Conservation (phyloP, 805 yeast genomes). For the Sugiyamaella americana region DNA sequence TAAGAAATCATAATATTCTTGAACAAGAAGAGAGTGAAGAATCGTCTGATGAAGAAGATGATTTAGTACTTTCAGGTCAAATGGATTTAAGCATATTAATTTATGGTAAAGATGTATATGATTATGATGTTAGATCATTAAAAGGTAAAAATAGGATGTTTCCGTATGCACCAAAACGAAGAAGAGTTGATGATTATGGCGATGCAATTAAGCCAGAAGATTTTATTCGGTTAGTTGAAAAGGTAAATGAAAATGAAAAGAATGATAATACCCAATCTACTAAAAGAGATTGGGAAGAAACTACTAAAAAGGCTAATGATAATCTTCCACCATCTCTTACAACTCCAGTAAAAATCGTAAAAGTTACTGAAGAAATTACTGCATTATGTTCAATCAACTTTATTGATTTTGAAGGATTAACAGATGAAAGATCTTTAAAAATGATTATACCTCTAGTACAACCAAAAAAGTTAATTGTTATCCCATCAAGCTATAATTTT, state of each 20-base stretch:
- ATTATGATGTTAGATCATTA: slow-evolving; percentile 46
- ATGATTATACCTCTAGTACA: slow-evolving; percentile 72
- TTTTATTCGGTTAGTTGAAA: slow-evolving; percentile 38
- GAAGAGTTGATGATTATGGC: slow-evolving; percentile 84
- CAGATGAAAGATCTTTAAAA: slow-evolving; percentile 74
- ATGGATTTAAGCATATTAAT: slow-evolving; percentile 26
- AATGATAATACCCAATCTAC: slow-evolving; percentile 13
- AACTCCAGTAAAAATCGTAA: slow-evolving; percentile 43
- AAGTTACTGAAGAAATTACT: slow-evolving; percentile 33
- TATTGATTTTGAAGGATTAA: slow-evolving; percentile 77
- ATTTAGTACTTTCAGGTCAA: slow-evolving; percentile 22
- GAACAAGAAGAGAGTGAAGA: slow-evolving; percentile 32
- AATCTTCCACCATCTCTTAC: slow-evolving; percentile 35
- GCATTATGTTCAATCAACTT: slow-evolving; percentile 67
- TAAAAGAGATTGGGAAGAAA: slow-evolving; percentile 32
- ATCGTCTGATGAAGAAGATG: slow-evolving; percentile 27
- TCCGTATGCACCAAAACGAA: slow-evolving; percentile 57
- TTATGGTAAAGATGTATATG: slow-evolving; percentile 37
- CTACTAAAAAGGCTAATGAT: slow-evolving; percentile 27
- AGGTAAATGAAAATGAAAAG: slow-evolving; percentile 6
- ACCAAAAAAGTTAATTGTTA: slow-evolving; percentile 63
- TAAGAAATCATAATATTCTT: slow-evolving; percentile 35
- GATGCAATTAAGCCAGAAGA: slow-evolving; percentile 61
- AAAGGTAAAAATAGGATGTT: slow-evolving; percentile 54
- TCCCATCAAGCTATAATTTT: slow-evolving; percentile 30